These are phyloP conservation scores for Epichloe glyceriae DNA, from an alignment of 2,329 filamentous ascomycete species.

Conservation along the genomic window DNA sequence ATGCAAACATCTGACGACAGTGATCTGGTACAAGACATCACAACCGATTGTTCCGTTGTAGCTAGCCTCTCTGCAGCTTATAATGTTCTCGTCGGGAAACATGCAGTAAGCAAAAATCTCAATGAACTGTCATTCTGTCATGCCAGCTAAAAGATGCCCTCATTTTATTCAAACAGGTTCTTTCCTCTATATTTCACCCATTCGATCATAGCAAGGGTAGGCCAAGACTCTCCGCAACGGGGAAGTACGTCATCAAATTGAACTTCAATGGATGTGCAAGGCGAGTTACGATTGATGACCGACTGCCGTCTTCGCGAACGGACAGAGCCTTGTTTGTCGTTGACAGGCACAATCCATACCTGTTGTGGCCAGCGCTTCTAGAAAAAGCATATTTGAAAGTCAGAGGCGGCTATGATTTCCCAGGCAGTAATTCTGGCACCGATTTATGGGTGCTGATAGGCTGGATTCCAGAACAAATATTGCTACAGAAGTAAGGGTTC, in stretches of 20 bases:
- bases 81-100: slow-evolving; percentile 53
- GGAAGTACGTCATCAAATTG: slow-evolving; percentile 84
- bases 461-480: slow-evolving; percentile 94
- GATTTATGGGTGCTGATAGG: slow-evolving; percentile 87
- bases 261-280: slow-evolving; percentile 93
- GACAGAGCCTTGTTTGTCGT: slow-evolving; percentile 72
- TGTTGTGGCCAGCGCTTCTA: slow-evolving; percentile 83
- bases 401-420: slow-evolving; percentile 91
- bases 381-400: slow-evolving; percentile 97
- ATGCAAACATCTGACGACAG: slow-evolving; percentile 48
- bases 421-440: slow-evolving; percentile 91
- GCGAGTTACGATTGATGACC: slow-evolving; percentile 78
- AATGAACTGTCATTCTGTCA: not conserved
- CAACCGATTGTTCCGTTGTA: slow-evolving; percentile 93
- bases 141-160: not conserved
- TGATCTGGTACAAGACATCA: slow-evolving; percentile 89
- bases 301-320: slow-evolving; percentile 65
- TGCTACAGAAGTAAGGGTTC: slow-evolving; percentile 55
- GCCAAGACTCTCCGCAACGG: slow-evolving; percentile 58
- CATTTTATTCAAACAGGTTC: slow-evolving; percentile 34
- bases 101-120: slow-evolving; percentile 38
- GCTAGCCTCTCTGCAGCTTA: slow-evolving; percentile 81
- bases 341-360: slow-evolving; percentile 66
- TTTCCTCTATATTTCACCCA: slow-evolving; percentile 63
- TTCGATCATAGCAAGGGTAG: slow-evolving; percentile 45